These are phyloP conservation scores for Cladosporium sp. DNA, from an alignment of 2,329 filamentous ascomycete species.

Conservation along the genomic window DNA sequence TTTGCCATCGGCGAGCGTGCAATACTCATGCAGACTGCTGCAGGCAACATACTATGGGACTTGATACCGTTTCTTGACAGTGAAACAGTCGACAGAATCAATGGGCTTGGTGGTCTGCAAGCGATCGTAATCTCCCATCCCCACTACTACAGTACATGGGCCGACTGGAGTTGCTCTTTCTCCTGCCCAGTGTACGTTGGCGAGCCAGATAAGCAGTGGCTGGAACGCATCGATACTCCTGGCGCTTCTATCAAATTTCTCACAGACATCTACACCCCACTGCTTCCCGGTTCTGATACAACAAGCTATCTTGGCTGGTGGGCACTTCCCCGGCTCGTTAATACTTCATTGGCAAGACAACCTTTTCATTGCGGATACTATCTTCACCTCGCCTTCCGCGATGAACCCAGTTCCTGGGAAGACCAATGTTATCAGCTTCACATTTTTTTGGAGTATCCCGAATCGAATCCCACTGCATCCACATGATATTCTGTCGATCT, in stretches of 20 bases:
- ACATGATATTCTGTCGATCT: too few relatives aligned
- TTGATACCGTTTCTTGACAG: conserved; percentile 64
- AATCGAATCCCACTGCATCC: too few relatives aligned
- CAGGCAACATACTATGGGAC: conserved; percentile 75
- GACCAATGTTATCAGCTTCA: too few relatives aligned
- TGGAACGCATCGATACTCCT: conserved; percentile 42
- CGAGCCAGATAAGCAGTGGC: conserved; percentile 61
- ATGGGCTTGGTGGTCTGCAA: conserved; percentile 53
- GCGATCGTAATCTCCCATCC: conserved; percentile 64
- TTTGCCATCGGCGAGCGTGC: conserved; percentile 71
- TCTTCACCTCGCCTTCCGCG: too few relatives aligned
- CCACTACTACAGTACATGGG: conserved; percentile 72
- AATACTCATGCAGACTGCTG: conserved; percentile 59
- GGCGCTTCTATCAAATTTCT: conserved; percentile 44
- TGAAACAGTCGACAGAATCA: conserved; percentile 48
- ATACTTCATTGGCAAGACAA: conserved; percentile 58
- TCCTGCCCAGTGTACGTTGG: conserved; percentile 65
- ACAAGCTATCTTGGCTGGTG: conserved; percentile 65
- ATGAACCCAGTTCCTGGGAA: too few relatives aligned
- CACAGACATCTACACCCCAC: conserved; percentile 21
- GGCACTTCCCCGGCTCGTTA: conserved; percentile 72
- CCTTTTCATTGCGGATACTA: too few relatives aligned
- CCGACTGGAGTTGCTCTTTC: conserved; percentile 67
- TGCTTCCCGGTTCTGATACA: conserved; percentile 42
- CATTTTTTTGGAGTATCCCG: too few relatives aligned